Evolutionary conservation across 75 land plant genomes (phyloP).

Genomic region (Selaginella moellendorffii): DNA sequence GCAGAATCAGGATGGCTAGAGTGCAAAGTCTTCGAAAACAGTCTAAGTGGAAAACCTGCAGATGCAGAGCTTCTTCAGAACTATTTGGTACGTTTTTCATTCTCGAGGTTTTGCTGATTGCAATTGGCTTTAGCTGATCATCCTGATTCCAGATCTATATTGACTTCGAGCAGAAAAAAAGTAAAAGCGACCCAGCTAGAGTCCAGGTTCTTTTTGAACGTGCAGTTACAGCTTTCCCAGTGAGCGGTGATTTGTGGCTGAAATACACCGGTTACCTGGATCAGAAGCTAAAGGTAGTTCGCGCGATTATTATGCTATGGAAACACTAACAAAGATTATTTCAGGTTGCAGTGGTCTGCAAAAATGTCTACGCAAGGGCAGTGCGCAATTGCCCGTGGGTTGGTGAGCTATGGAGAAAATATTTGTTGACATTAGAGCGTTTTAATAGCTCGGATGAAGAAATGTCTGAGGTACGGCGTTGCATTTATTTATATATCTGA

Average conservation of each 20-base stretch:
- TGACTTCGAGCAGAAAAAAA: constrained; percentile 42
- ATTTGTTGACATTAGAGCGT: constrained; percentile 69
- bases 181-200: constrained; percentile 80
- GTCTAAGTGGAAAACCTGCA: constrained; percentile 30
- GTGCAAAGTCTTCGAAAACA: constrained; percentile 46
- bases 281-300: constrained; percentile 54
- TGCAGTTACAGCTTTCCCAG: constrained; percentile 70
- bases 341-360: constrained; percentile 49
- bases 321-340: too few species aligned
- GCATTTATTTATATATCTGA: not conserved
- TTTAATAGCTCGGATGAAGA: constrained; percentile 51
- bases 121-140: too few species aligned
- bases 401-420: constrained; percentile 67
- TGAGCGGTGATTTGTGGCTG: constrained; percentile 79
- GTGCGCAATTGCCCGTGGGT: constrained; percentile 88
- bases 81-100: constrained; percentile 44
- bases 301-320: too few species aligned
- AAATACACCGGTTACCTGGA: constrained; percentile 70
- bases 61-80: constrained; percentile 58
- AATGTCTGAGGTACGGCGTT: constrained; percentile 36
- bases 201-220: constrained; percentile 86
- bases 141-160: constrained; percentile 63
- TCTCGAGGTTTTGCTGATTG: not conserved
- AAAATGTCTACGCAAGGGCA: constrained; percentile 58
- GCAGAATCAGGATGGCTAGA: constrained; percentile 56